Conservation (phyloP, 169 alveolate genomes). For the Fabrea salina region DNA sequence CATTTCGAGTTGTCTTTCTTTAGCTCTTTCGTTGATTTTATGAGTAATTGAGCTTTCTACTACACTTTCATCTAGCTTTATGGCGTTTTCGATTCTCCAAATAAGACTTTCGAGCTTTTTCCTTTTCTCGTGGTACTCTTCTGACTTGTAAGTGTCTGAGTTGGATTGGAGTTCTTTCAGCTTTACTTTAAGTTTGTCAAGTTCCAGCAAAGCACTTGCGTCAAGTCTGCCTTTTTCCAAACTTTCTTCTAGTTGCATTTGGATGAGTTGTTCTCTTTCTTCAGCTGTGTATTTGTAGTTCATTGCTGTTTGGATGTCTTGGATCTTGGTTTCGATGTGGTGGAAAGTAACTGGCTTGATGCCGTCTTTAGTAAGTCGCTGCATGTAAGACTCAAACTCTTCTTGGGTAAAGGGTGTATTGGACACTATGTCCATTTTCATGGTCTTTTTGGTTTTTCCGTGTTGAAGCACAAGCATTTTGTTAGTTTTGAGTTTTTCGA, state of each 20-base stretch:
- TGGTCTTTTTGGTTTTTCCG: slow-evolving; percentile 6
- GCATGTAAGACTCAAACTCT: slow-evolving; percentile 17
- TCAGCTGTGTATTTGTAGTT: slow-evolving; percentile 28
- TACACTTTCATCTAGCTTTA: neutral
- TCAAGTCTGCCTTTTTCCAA: slow-evolving; percentile 5
- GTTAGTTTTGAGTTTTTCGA: slow-evolving; percentile 10
- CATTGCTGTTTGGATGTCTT: slow-evolving; percentile 1
- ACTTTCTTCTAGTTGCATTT: neutral
- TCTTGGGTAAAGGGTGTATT: neutral
- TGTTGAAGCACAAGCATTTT: neutral
- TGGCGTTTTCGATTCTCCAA: neutral
- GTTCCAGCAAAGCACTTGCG: slow-evolving; percentile 13
- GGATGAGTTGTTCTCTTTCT: neutral
- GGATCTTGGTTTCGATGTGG: neutral
- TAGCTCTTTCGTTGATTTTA: slow-evolving; percentile 14
- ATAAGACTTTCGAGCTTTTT: neutral
- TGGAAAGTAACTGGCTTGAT: slow-evolving; percentile 3
- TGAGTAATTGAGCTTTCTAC: neutral
- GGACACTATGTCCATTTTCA: slow-evolving; percentile 1
- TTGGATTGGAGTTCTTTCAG: slow-evolving; percentile 10
- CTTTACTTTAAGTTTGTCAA: slow-evolving; percentile 16
- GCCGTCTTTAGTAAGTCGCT: slow-evolving; percentile 1
- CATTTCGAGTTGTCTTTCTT: slow-evolving; percentile 9
- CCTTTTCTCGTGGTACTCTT: neutral
- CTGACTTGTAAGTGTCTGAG: neutral